Percentiles rank a stretch among this genome's conserved stretches.
Evolutionary conservation across 257 asterid species (phyloP).

Genomic region (Jaltomata sinuosa): DNA sequence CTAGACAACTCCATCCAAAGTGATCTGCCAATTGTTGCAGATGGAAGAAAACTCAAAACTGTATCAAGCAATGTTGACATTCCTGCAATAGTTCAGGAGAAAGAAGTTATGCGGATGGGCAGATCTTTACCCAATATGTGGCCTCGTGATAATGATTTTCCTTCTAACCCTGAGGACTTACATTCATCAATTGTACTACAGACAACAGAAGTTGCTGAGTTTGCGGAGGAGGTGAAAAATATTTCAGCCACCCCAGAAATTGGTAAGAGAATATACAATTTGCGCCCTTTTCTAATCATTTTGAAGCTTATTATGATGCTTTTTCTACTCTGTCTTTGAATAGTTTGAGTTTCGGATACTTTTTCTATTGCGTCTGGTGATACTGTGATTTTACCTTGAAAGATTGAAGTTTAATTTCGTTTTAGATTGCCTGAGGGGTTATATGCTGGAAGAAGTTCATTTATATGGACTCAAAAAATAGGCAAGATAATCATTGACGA

Average conservation of each 20-base stretch:
- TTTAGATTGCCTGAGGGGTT: not conserved
- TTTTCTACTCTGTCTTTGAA: not conserved
- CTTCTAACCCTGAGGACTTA: constrained; percentile 1
- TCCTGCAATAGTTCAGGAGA: constrained; percentile 19
- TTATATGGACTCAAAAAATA: not conserved
- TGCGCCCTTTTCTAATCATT: not conserved
- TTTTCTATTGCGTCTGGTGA: not conserved
- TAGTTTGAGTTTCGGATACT: not conserved
- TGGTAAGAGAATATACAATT: constrained; percentile 26
- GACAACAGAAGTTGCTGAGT: constrained; percentile 12
- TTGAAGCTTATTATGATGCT: not conserved
- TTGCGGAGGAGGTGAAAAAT: constrained; percentile 18
- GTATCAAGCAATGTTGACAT: constrained; percentile 39
- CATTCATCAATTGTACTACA: constrained; percentile 16
- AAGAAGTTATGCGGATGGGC: constrained; percentile 25
- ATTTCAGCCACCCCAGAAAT: constrained; percentile 17
- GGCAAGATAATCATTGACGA: constrained; percentile 7
- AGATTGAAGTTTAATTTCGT: not conserved
- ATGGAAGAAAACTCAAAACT: constrained; percentile 25
- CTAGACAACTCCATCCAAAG: constrained; percentile 26
- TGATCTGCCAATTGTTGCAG: constrained; percentile 16
- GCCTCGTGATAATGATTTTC: constrained; percentile 17
- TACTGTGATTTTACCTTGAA: not conserved
- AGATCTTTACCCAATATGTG: constrained; percentile 64
- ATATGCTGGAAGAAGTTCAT: not conserved